Base-by-base conservation (phyloP, 345 rosid species). In the Pugionium dolabratum region DNA sequence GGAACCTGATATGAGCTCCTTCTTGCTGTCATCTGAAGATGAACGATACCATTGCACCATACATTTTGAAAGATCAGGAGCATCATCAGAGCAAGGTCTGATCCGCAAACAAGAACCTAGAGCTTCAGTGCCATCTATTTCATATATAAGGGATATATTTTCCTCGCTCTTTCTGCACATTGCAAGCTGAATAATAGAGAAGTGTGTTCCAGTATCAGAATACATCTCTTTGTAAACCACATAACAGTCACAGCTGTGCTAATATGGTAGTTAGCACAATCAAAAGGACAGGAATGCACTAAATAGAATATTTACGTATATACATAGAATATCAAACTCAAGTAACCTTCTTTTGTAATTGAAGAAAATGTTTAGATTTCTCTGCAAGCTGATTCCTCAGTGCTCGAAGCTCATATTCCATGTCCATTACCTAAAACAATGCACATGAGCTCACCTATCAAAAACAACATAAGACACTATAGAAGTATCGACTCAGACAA, bases 351-450 rank as follows among this genome's bases (percentile, higher is more conserved):
- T 81, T 88, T 60, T 81, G 85, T 78, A 90, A 95, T 77, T 70
- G 82, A 75, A 86, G 76, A 49, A 86, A 85, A 64, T 77, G 85
- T 65, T 78, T 86, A 33, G 93, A 82, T 79, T 90, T 90, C 80
- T 88, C 89, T 44, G 79, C 86, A 71, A 88, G 92, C 78, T 88
- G 97, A 76, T 64, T 76, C 77, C 97, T 81, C 43, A 90, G 71
- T 63, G 97, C 97, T 54, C 64, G 81, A 62, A 90, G 85, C 77
- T 90, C 97, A 78, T 84, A 82, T 59, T 88, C 93, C 97, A 90
- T 88, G 83, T 88, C 97, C 97, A 86, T 88, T 41, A 88, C 97
- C 97, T 90, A 72, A 65, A 74, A 54, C 18, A 62, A 48, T 41
- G 48, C 36, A 74, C 27, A 62, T 32, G 9, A 46, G 31, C 53